Evolutionary conservation across 2,329 filamentous ascomycete genomes (phyloP).

Genomic region (Neodidymelliopsis sp.): DNA sequence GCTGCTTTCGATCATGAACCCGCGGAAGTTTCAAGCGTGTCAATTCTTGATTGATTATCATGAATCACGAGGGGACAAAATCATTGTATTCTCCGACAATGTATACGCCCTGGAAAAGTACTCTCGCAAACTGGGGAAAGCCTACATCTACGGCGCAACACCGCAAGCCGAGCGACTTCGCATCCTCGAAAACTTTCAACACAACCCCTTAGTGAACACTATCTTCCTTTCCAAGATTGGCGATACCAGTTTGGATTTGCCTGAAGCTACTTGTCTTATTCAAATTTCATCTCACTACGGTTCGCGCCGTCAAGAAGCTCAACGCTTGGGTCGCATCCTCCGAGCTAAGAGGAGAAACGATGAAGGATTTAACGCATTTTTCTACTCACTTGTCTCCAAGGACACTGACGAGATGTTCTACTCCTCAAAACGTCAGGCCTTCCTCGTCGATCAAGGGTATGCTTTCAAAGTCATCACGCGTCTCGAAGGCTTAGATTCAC

Average conservation of each 20-base stretch:
- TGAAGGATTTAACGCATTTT: conserved; percentile 98
- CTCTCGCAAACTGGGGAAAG: conserved; percentile 82
- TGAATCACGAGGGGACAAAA: conserved; percentile 92
- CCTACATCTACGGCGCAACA: conserved; percentile 91
- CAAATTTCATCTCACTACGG: conserved; percentile 98
- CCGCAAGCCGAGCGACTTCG: conserved; percentile 83
- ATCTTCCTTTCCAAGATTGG: conserved; percentile 98
- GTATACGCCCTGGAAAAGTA: conserved; percentile 91
- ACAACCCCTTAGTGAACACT: conserved; percentile 88
- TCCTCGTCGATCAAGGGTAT: conserved; percentile 96
- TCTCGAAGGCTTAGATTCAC: conserved; percentile 86
- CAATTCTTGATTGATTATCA: conserved; percentile 99
- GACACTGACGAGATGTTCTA: conserved; percentile 99
- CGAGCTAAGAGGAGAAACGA: conserved; percentile 95
- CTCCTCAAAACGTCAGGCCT: conserved; percentile 94
- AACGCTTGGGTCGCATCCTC: conserved; percentile 89
- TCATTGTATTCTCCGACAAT: conserved; percentile 98
- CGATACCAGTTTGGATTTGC: conserved; percentile 95
- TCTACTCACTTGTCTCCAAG: conserved; percentile 96
- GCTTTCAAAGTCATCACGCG: conserved; percentile 99
- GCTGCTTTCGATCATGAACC: conserved; percentile 95
- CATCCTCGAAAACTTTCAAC: conserved; percentile 93
- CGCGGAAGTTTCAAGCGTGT: conserved; percentile 93
- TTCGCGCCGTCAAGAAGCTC: conserved; percentile 94
- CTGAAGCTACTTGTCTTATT: conserved; percentile 94